Evolutionary conservation across 805 yeast species (phyloP), one percentile per base, ranked within the genome.

Genomic region (Ogataea methylovora): DNA sequence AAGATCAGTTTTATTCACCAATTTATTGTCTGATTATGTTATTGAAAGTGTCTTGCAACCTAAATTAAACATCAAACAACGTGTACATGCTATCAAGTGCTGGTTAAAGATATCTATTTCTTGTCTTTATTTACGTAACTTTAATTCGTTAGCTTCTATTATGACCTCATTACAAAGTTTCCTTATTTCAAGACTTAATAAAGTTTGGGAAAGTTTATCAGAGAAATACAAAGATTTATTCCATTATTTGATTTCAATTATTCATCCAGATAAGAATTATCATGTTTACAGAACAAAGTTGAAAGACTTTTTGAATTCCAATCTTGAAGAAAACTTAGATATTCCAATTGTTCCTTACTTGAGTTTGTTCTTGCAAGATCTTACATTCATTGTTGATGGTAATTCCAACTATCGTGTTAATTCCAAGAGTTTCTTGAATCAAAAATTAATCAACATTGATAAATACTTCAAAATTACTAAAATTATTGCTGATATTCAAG

Each of bases 331-430:
- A 47, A 56, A 40, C 46, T 58, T 58, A 52, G 70, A 61, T 38
- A 61, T 76, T 15, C 86, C 88, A 0, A 70, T 76, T 15, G 88
- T 84, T 24, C 94, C 94, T 13, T 84, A 82, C 51, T 67, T 83
- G 37, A 78, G 82, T 30, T 58, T 84, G 35, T 83, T 80, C 52
- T 60, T 84, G 29, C 92, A 81, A 56, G 94, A 84, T 56, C 63
- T 84, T 46, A 82, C 88, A 0, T 82, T 83, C 58, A 75, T 82
- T n/a, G 71, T 77, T 33, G 94, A 84, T 45, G 90, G 92, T n/a
- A 83, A 83, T 50, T 69, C 81, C 26, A 79, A 75, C 45, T 77
- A 63, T 51, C 65, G 88, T 51, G 72, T 66, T 40, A 73, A 76
- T 40, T 58, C 70, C 17, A 63, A 62, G 35, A 54, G 61, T 5